phyloP scores from a whole-genome alignment of 23 red algal genomes.

The Gracilaria caudata region DNA sequence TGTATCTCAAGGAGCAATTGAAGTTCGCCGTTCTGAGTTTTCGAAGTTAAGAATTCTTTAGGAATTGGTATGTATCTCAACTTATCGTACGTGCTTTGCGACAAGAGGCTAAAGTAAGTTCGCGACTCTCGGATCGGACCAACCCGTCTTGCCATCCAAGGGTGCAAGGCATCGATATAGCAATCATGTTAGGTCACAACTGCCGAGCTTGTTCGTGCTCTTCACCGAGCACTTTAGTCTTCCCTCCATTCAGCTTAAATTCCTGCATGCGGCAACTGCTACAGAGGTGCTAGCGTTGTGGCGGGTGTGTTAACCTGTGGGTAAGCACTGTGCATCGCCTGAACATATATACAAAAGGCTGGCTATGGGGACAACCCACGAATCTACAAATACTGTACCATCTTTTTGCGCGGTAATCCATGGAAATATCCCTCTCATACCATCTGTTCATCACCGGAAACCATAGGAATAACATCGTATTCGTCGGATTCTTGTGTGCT shows the following conservation, averaged over 20 bases:
- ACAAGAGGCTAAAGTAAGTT: too few species aligned
- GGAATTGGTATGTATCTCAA: too few species aligned
- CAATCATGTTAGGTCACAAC: too few species aligned
- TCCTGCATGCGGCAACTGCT: too few species aligned
- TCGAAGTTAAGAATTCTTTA: too few species aligned
- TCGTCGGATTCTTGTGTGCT: neutral
- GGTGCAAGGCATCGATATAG: too few species aligned
- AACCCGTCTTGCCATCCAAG: too few species aligned
- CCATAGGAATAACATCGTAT: neutral
- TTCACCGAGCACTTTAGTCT: neutral
- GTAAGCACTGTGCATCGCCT: neutral
- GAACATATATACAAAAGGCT: neutral
- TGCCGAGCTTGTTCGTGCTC: neutral
- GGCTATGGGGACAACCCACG: neutral
- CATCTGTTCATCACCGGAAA: neutral
- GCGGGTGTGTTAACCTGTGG: neutral
- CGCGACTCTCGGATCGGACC: too few species aligned
- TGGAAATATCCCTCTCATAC: neutral
- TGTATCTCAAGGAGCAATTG: too few species aligned
- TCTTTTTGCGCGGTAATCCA: neutral
- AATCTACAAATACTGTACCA: neutral
- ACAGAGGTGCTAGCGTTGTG: neutral
- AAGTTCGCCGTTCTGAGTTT: too few species aligned
- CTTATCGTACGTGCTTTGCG: too few species aligned
- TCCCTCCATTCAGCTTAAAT: neutral